Conservation (phyloP, 352 stramenopile genomes). For the Thraustotheca clavata region DNA sequence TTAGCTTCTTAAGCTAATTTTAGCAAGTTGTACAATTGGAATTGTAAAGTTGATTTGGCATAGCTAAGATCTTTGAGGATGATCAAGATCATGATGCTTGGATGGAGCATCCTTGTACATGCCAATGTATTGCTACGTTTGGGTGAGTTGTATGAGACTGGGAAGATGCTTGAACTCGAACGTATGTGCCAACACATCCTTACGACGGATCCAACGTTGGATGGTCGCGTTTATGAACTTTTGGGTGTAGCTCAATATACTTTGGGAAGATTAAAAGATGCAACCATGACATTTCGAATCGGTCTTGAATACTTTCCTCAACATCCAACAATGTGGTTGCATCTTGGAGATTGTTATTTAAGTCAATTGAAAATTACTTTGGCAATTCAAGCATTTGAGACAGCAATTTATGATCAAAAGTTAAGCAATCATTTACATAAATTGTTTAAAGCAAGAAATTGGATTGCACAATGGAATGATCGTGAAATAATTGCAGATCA, state of each 20-base stretch:
- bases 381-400: constrained; percentile 38
- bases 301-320: constrained; percentile 42
- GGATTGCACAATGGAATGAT: constrained; percentile 58
- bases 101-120: background rate
- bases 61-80: too few relatives aligned
- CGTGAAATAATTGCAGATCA: constrained; percentile 39
- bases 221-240: constrained; percentile 42
- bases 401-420: constrained; percentile 37
- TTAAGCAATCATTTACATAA: constrained; percentile 29
- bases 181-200: constrained; percentile 24
- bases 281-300: constrained; percentile 45
- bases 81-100: background rate
- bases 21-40: background rate
- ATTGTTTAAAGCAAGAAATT: constrained; percentile 57
- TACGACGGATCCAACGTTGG: background rate
- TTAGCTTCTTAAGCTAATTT: too few relatives aligned
- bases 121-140: too few relatives aligned
- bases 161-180: constrained; percentile 45
- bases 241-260: constrained; percentile 58
- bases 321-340: constrained; percentile 46
- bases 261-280: constrained; percentile 49
- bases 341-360: constrained; percentile 65
- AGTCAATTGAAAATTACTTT: constrained; percentile 37
- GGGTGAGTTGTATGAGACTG: constrained; percentile 28
- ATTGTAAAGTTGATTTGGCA: too few relatives aligned